Evolutionary conservation across 139 green algal species (phyloP).

Genomic region (Asterochloris sp.): DNA sequence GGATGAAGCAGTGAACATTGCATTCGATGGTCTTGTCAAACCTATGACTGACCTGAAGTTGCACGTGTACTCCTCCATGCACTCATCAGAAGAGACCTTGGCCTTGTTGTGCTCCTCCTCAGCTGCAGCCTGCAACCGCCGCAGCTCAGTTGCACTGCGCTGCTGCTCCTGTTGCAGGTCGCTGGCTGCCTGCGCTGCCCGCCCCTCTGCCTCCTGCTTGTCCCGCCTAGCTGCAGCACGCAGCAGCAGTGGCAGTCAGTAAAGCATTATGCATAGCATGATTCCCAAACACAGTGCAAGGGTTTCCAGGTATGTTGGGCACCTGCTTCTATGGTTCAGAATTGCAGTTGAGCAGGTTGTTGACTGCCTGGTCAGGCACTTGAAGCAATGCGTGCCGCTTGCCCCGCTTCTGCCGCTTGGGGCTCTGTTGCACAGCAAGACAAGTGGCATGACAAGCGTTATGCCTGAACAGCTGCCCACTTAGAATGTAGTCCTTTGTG

Average conservation of each 20-base stretch:
- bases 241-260: not conserved
- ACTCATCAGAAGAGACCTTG: slow-evolving; percentile 12
- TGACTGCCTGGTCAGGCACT: no score
- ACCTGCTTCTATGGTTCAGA: no score
- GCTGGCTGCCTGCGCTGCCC: slow-evolving; percentile 35
- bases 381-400: no score
- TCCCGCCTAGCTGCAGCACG: slow-evolving; percentile 47
- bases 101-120: slow-evolving; percentile 17
- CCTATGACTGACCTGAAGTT: slow-evolving; percentile 37
- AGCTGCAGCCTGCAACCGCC: slow-evolving; percentile 31
- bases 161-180: slow-evolving; percentile 26
- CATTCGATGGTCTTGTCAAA: no score
- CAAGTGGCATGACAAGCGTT: not conserved
- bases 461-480: slow-evolving; percentile 14
- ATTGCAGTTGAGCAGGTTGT: no score
- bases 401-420: not conserved
- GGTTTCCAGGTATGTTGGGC: not conserved
- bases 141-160: slow-evolving; percentile 29
- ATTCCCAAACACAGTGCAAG: not conserved
- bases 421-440: not conserved
- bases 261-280: not conserved
- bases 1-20: no score
- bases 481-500: slow-evolving; percentile 78
- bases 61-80: slow-evolving; percentile 36
- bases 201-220: slow-evolving; percentile 52